A percentile compares a stretch with the other conserved stretches of the same genome.
Conservation (phyloP, 768 basidiomycete species). For the Galerina marginata region DNA sequence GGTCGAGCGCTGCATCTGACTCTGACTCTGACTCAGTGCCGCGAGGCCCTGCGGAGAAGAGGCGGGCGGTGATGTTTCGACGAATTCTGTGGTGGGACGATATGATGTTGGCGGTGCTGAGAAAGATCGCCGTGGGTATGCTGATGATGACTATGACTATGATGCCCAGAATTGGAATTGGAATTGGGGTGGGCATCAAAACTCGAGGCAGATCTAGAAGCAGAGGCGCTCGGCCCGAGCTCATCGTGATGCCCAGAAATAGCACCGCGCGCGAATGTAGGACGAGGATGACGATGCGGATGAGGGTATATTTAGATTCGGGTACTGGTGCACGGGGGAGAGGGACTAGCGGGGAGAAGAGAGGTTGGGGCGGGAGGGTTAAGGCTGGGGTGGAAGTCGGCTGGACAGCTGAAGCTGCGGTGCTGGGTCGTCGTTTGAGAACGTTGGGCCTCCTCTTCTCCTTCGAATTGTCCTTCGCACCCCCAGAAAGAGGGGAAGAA, state of each 20-base stretch:
- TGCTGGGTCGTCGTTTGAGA: slow-evolving; percentile 9
- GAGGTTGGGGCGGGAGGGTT: slow-evolving; percentile 1
- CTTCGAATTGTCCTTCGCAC: slow-evolving; percentile 11
- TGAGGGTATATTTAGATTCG: not conserved
- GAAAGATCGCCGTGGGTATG: too few species aligned
- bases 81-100: too few species aligned
- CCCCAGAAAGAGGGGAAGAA: not conserved
- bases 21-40: not conserved
- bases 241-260: not conserved
- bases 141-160: too few species aligned
- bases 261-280: too few species aligned
- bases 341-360: slow-evolving; percentile 3
- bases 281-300: not conserved
- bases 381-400: not conserved
- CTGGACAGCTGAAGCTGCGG: not conserved
- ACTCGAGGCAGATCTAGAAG: not conserved
- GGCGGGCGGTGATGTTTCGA: not conserved
- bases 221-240: not conserved
- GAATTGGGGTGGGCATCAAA: too few species aligned
- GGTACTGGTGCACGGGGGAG: not conserved
- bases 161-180: too few species aligned
- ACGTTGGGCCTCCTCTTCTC: slow-evolving; percentile 19
- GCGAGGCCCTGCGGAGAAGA: not conserved
- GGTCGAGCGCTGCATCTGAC: slow-evolving; percentile 16
- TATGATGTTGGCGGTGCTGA: too few species aligned